Base-by-base conservation (phyloP, 2,329 filamentous ascomycete genomes). In the Metarhizium humberi region DNA sequence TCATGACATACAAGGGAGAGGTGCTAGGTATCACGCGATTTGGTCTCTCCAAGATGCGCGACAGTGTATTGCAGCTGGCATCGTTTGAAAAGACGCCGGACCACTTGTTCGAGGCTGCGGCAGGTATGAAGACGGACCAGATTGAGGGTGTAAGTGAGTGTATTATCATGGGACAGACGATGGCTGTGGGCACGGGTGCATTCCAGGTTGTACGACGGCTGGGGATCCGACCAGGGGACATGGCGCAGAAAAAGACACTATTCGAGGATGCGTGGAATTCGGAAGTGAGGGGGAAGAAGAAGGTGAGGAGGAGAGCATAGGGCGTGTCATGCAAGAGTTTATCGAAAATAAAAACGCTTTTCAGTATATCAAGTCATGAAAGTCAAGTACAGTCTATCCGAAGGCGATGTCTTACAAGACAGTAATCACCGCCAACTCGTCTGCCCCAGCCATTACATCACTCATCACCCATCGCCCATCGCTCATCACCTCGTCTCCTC, bases 1-100 rank as follows among this genome's bases (percentile, higher is more conserved):
- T 96, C 54, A 99, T 99, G 94, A 97, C 94, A 1, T 97, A 92
- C 79, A 97, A 96, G 75, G 94, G 94, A 52, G 92, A 97, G 63
- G 89, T 99, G 0, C 80, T 96, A 18, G 94, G 94, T 52, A 99
- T 99, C 68, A 99, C 94, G 2, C 87, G 94, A 36, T 97, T 97
- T 70, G 94, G 94, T 52, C 78, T 99, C 30, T 88, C 91, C 56
- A 99, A 97, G 78, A 97, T 96, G 87, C 81, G 94, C 52, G 94
- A 99, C 70, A 89, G 84, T 16, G 94, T 97, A 11, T 76, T 99
- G 55, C 94, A 99, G 71, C 80, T 99, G 13, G 94, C 94, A 0
- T 92, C 87, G 18, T 99, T 99, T 67, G 94, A 99, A 73, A 97
- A 97, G 81, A 99, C 94, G 50, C 91, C 94, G 0, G 94, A 99